Percentiles rank a stretch among this genome's conserved stretches.
Evolutionary conservation across 768 basidiomycete genomes (phyloP).

Genomic region (Mrakia frigida): DNA sequence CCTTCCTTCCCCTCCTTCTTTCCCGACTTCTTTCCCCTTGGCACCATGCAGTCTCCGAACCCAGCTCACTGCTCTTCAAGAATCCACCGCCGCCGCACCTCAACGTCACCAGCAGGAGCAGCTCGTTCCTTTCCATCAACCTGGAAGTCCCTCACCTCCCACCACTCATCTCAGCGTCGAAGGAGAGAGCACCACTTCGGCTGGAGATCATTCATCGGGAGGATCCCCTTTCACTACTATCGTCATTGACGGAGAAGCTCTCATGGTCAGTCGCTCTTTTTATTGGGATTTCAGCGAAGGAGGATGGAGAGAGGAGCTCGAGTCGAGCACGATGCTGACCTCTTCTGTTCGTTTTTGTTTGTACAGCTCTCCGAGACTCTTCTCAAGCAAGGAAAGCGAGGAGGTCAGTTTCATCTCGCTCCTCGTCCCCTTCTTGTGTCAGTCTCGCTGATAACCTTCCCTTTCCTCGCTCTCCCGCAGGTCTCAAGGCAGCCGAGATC

Average conservation of each 20-base stretch:
- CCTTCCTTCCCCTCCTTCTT: background rate
- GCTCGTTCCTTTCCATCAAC: background rate
- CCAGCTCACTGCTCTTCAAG: background rate
- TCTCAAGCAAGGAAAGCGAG: slow-evolving; percentile 4
- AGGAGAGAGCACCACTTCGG: background rate
- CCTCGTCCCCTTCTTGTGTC: background rate
- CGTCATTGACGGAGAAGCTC: background rate
- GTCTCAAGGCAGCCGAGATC: background rate
- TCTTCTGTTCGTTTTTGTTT: background rate
- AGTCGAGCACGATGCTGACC: background rate
- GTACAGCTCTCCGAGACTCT: background rate
- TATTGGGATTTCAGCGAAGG: background rate
- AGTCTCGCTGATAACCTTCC: background rate
- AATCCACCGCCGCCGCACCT: background rate
- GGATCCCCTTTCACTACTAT: background rate
- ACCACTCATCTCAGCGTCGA: background rate
- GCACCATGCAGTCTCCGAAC: background rate
- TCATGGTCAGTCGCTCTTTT: background rate
- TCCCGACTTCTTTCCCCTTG: background rate
- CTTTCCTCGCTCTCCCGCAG: background rate
- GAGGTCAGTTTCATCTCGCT: background rate
- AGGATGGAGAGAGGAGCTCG: background rate
- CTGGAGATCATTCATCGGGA: background rate
- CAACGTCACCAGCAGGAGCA: background rate
- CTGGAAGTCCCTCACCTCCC: background rate